Evolutionary conservation across 2,329 filamentous ascomycete genomes (phyloP), one percentile per base, ranked within the genome.

Genomic region (Cladosporium colombiae): DNA sequence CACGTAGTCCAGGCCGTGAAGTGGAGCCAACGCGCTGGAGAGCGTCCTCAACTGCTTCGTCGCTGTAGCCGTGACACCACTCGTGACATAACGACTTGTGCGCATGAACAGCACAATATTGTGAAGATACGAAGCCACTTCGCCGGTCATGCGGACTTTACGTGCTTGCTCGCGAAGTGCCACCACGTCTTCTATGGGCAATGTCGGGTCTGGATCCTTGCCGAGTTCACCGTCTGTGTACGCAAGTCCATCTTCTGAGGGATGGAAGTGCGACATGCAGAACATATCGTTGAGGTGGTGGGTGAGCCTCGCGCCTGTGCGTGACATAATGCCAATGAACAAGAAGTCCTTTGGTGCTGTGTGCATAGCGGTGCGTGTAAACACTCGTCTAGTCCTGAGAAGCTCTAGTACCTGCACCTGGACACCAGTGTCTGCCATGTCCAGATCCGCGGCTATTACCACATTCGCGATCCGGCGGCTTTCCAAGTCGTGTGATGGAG

Each of bases 71-170:
- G 91, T 90, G 60, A 96, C 86, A 50, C 93, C 92, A 16, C 89
- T 87, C 21, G 86, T 86, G 29, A 97, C 91, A 58, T 92, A 93
- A 62, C 94, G 89, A 78, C 96, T 93, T 76, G 96, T 85, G 31
- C 95, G 89, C 70, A 98, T 84, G 75, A 96, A 97, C 3, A 93
- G 87, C 60, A 94, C 82, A 44, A 98, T 87, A 78, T 98, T 94
- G 82, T 94, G 89, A 66, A 94, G 85, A 77, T 98, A 98, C 52
- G 91, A 88, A 66, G 87, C 83, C 2, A 97, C 86, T 70, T 97
- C 93, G 23, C 93, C 85, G 66, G 88, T 90, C 29, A 93, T 81
- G 49, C 83, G 85, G 16, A 91, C 87, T 2, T 83, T 74, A 2
- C 84, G 80, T 64, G 85, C 85, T 2, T 87, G 81, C n/a, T 82